phyloP scores from a whole-genome alignment of 345 rosid genomes.

The Excoecaria agallocha region DNA sequence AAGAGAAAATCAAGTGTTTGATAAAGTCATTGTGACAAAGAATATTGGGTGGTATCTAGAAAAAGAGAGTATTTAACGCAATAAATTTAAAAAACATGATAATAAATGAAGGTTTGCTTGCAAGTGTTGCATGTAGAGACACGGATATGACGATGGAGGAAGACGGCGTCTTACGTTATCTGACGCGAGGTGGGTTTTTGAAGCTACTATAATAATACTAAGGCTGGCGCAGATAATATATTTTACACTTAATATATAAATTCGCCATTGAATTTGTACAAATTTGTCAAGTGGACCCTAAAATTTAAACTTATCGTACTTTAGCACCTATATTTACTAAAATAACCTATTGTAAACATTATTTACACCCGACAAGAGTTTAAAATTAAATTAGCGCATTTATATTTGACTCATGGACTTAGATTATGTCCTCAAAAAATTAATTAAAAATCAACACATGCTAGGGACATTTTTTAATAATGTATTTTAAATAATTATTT shows the following conservation, averaged over 20 bases:
- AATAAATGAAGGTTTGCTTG: not conserved
- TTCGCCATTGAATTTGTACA: too few relatives aligned
- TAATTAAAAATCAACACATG: too few relatives aligned
- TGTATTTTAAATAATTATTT: too few relatives aligned
- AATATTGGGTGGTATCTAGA: not conserved
- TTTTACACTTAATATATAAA: not conserved
- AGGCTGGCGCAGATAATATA: not conserved
- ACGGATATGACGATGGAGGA: not conserved
- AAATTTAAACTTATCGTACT: too few relatives aligned
- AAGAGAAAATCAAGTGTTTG: not conserved
- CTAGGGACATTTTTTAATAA: too few relatives aligned
- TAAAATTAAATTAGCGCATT: too few relatives aligned
- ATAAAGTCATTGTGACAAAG: not conserved
- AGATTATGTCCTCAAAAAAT: too few relatives aligned
- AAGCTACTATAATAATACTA: not conserved
- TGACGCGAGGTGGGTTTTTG: not conserved
- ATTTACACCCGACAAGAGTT: too few relatives aligned
- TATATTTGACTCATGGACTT: too few relatives aligned
- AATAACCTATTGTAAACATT: too few relatives aligned
- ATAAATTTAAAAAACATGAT: not conserved
- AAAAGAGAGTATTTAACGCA: not conserved
- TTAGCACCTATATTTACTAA: too few relatives aligned
- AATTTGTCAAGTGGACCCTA: too few relatives aligned
- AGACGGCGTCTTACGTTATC: not conserved
- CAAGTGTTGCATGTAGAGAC: conserved; percentile 3